These are phyloP conservation scores for Monilinia fructigena DNA, from an alignment of 2,329 filamentous ascomycete genomes.

Conservation along the genomic window DNA sequence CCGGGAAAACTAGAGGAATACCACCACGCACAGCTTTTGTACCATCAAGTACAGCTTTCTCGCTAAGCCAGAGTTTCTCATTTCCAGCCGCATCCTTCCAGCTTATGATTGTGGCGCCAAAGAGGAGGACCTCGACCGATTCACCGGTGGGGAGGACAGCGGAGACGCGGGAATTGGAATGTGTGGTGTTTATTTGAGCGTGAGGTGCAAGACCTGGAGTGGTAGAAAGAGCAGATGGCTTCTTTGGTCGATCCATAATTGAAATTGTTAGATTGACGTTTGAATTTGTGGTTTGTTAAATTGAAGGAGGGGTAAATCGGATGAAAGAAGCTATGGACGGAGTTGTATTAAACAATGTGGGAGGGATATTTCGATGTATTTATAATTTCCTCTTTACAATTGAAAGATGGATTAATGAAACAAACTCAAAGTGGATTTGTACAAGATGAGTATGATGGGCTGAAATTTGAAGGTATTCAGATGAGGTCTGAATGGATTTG, in stretches of 20 bases:
- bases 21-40: conserved; percentile 87
- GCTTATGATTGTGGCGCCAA: conserved; percentile 86
- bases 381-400: not conserved
- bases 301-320: conserved; percentile 20
- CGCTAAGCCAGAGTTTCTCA: conserved; percentile 85
- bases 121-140: conserved; percentile 80
- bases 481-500: conserved; percentile 1
- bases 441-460: not conserved
- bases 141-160: conserved; percentile 84
- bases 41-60: conserved; percentile 78
- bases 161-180: conserved; percentile 69
- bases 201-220: conserved; percentile 73
- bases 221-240: conserved; percentile 72
- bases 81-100: conserved; percentile 81
- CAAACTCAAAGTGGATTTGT: not conserved
- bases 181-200: conserved; percentile 70
- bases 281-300: not conserved
- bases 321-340: conserved; percentile 1
- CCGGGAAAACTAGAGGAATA: conserved; percentile 89
- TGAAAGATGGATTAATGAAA: not conserved
- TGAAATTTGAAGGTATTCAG: conserved; percentile 11
- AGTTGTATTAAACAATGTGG: conserved; percentile 1
- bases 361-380: conserved; percentile 11
- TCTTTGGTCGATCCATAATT: conserved; percentile 81
- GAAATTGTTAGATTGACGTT: conserved; percentile 16